Base-by-base conservation (phyloP, 108 stramenopile species). In the Discostella pseudostelligera region DNA sequence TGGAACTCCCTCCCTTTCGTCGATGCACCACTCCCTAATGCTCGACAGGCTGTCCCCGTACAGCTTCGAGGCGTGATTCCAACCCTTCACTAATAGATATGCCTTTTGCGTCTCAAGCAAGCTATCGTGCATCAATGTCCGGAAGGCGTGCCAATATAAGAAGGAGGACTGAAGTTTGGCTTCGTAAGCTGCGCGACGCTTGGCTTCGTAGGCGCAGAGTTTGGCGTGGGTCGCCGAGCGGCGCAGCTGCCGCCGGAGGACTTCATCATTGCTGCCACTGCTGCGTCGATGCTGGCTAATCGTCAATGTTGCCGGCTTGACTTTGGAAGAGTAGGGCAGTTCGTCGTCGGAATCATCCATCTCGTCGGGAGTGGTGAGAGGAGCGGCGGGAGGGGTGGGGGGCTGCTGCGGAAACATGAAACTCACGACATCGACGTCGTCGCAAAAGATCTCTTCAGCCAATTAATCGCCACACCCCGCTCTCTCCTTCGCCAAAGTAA, bases 131-230 rank as follows among this genome's bases (percentile, higher is more conserved):
- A 88, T 61, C 29, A 91, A 68, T 3, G 84, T 81, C 14, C 87
- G 79, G 65, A 88, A 88, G 21, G 85, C 81, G 17, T 81, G 84
- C 87, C 87, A 92, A 61, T 92, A 92, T 54, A 92, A 57, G 6
- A 72, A 77, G 20, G 81, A 75, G 8, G 86, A 84, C 35, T 84
- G 81, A 11, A 87, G 74, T 47, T 90, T 90, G 65, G 86, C 73
- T 25, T 70, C 60, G 66, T 90, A 87, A 3, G 83, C 84, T 16
- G 72, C 39, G 37, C 87, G 75, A 35, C 89, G 84, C 53, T 74
- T 68, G 19, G 80, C 59, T 67, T 90, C 89, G 46, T 87, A 90
- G 24, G 80, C 66, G 19, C 85, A 78, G 7, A 90, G 58, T 59
- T 81, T 67, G 39, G 61, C 39, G 67, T 81, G 80, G 36, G 43